phyloP scores from a whole-genome alignment of 2,329 filamentous ascomycete species.

The Ophiostoma sp. region DNA sequence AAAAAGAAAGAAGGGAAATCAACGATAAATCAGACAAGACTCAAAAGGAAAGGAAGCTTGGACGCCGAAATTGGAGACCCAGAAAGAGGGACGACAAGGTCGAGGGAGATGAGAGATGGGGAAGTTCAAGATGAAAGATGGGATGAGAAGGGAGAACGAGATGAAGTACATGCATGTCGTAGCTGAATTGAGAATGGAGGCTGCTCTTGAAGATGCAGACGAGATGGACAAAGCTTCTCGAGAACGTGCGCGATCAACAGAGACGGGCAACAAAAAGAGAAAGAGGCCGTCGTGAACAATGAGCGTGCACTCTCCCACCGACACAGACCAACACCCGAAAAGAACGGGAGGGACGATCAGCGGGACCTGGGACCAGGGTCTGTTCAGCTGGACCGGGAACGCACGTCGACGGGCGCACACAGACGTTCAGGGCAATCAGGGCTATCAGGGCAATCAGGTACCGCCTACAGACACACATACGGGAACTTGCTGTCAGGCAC shows the following conservation, averaged over 20 bases:
- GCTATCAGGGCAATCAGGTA: not conserved
- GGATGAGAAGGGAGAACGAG: not conserved
- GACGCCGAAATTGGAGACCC: slow-evolving; percentile 8
- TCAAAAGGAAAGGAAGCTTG: not conserved
- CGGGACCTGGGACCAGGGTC: not conserved
- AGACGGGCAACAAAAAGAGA: not conserved
- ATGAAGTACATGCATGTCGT: no score
- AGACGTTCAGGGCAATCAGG: not conserved
- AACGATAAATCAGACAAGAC: not conserved
- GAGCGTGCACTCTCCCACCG: not conserved
- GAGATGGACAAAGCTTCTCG: not conserved
- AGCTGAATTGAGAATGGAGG: not conserved
- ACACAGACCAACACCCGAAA: slow-evolving; percentile 5
- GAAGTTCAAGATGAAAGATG: not conserved
- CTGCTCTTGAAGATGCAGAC: not conserved
- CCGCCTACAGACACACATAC: not conserved
- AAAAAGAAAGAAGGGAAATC: not conserved
- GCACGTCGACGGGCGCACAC: not conserved
- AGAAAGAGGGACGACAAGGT: not conserved
- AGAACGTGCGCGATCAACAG: not conserved
- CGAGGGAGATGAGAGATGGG: not conserved
- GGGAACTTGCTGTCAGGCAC: not conserved
- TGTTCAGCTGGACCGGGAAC: not conserved
- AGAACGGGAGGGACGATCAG: not conserved
- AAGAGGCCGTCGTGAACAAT: not conserved